Base-by-base conservation (phyloP, 2,329 filamentous ascomycete genomes). In the Fonsecaea pedrosoi region DNA sequence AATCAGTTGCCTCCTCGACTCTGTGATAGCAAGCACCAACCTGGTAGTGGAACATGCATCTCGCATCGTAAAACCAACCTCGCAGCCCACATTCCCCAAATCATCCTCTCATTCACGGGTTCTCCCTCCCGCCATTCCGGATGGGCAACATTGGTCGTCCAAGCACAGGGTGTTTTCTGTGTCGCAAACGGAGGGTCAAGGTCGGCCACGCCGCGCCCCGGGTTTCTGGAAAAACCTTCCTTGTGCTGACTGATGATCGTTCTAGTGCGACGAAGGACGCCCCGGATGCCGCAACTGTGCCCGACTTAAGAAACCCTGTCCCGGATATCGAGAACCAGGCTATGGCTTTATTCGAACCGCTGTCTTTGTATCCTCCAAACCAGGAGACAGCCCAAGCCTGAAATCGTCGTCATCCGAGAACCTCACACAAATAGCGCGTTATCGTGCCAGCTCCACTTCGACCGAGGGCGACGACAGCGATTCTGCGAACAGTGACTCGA, bases 91-190 rank as follows among this genome's bases (percentile, higher is more conserved):
- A 50, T 30, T 25, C 42, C 34, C 57, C 25, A 35, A n/a, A 48
- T 9, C 55, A 60, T 30, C 55, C 40, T 30, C 37, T 21, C 30
- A 61, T 15, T 21, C 35, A 35, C 48, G 30, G 18, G 34, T n/a
- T 18, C 12, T 13, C 10, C 34, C 12, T 13, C 10, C 18, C 45
- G 30, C 18, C 32, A 54, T 42, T 42, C 59, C 59, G 45, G 40
- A 69, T 69, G 67, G 67, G 67, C 15, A 69, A 69, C 57, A 69
- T 69, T 40, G 67, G 67, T 21, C 67, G 67, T 53, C 67, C 67
- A 42, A 69, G 67, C 57, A 66, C 67, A 12, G 67, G 67, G 25
- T 69, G 67, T 59, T 61, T 58, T 57, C 57, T 69, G 35, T 69
- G 67, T 66, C 63, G 67, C 6, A 66, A 69, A 53, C 63, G 67